Base-by-base conservation (phyloP, 1,284 basidiomycete genomes). In the Sanghuangporus baumii region DNA sequence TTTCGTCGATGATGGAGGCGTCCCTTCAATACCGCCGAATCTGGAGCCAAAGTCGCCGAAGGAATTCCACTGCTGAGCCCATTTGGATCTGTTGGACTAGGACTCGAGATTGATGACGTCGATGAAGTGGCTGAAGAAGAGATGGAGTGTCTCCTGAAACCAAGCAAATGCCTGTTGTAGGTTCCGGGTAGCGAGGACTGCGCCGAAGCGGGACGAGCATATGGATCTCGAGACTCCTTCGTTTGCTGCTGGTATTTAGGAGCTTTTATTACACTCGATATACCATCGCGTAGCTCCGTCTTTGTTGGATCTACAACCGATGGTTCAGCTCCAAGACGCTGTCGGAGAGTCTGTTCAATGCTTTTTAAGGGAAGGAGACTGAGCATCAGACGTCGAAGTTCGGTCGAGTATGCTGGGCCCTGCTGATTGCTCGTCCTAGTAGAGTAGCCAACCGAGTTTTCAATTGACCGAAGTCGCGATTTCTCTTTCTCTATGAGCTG, bases 311-410 rank as follows among this genome's bases (percentile, higher is more conserved):
- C 26, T 31, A n/a, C 40, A 23, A 16, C 31, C n/a, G 59, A 40
- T n/a, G 52, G 34, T 34, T 62, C 61, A 16, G 61, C 61, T 6
- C 57, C 61, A 4, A 65, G 57, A 8, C 71, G 70, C 62, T 70
- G 72, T 31, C 72, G 78, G 18, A 86, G 74, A 36, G 75, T 78
- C n/a, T 79, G 73, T 70, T 85, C 83, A 16, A 86, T 81, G 66
- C 81, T 79, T 41, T 79, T 78, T 57, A 86, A 71, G 0, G 85
- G 85, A 0, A 79, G 78, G 6, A 86, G 75, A 36, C 79, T 76
- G 67, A 83, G 75, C 64, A 78, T 78, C 40, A 85, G 70, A 57
- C 76, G 77, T 31, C 80, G 78, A 43, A 81, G 72, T n/a, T 69
- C 66, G 6, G 51, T 75, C 74, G 59, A 78, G 69, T 66, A 67